Evolutionary conservation across 805 yeast genomes (phyloP).

Genomic region (Metschnikowia picachoensis): DNA sequence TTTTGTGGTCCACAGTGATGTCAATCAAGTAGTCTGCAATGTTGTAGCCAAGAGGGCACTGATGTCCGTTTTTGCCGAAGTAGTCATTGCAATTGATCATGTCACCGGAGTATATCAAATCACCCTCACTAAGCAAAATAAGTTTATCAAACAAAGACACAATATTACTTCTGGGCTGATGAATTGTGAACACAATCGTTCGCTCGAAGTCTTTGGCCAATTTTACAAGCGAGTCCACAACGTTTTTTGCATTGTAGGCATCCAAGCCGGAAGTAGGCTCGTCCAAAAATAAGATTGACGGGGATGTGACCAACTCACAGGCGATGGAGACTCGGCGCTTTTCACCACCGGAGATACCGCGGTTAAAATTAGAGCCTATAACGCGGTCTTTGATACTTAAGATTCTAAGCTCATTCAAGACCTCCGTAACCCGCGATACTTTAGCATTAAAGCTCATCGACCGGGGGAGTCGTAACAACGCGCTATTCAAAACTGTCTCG

Average conservation of each 20-base stretch:
- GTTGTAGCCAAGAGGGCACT: constrained; percentile 86
- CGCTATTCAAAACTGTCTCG: constrained; percentile 92
- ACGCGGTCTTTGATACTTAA: constrained; percentile 76
- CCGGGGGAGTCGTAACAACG: constrained; percentile 80
- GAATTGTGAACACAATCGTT: constrained; percentile 89
- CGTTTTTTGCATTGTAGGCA: constrained; percentile 89
- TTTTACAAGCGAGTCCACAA: constrained; percentile 76
- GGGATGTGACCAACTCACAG: constrained; percentile 87
- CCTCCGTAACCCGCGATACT: constrained; percentile 75
- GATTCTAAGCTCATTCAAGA: constrained; percentile 81
- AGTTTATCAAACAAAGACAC: constrained; percentile 86
- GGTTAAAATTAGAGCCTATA: constrained; percentile 82
- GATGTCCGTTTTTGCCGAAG: constrained; percentile 69
- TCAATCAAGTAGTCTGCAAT: constrained; percentile 93
- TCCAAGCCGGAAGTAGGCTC: constrained; percentile 97
- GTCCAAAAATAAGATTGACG: constrained; percentile 76
- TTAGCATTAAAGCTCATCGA: constrained; percentile 72
- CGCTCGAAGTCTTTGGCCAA: constrained; percentile 78
- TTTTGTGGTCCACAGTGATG: constrained; percentile 66
- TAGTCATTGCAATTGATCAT: constrained; percentile 70
- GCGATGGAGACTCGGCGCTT: constrained; percentile 91
- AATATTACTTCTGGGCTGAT: constrained; percentile 95
- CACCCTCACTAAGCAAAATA: constrained; percentile 77
- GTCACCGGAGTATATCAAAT: constrained; percentile 83
- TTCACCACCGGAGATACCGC: constrained; percentile 95